These are phyloP conservation scores for Phytopythium oedochilum DNA, from an alignment of 352 stramenopile genomes.

Conservation along the genomic window DNA sequence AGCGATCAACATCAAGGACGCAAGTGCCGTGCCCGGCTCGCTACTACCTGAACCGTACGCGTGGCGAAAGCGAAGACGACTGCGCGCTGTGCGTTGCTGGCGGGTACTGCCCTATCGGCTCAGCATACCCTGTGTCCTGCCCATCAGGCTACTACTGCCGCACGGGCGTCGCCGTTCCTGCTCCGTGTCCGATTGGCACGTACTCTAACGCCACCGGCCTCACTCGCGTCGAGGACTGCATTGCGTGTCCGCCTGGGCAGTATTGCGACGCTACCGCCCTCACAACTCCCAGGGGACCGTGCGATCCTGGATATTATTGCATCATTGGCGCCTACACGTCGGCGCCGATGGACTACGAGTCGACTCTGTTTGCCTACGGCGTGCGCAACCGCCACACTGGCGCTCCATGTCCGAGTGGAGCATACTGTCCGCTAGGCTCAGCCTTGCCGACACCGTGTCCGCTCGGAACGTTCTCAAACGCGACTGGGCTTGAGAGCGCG, in stretches of 20 bases:
- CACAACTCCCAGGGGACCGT: slow-evolving; percentile 66
- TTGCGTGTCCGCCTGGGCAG: slow-evolving; percentile 81
- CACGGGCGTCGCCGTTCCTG: slow-evolving; percentile 61
- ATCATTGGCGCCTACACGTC: slow-evolving; percentile 85
- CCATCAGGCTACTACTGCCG: slow-evolving; percentile 86
- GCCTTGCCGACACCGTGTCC: slow-evolving; percentile 54
- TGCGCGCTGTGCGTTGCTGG: slow-evolving; percentile 71
- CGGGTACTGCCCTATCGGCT: slow-evolving; percentile 59
- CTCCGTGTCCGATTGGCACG: slow-evolving; percentile 88
- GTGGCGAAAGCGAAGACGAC: slow-evolving; percentile 61
- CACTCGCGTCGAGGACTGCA: slow-evolving; percentile 80
- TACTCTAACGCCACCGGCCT: slow-evolving; percentile 82
- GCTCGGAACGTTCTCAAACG: slow-evolving; percentile 71
- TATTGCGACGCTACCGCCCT: slow-evolving; percentile 89
- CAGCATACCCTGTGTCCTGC: slow-evolving; percentile 59
- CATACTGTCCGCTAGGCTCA: slow-evolving; percentile 70
- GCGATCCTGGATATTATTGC: slow-evolving; percentile 91
- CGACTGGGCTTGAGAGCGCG: slow-evolving; percentile 57
- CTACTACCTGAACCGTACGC: slow-evolving; percentile 69
- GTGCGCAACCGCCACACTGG: slow-evolving; percentile 62
- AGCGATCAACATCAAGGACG: slow-evolving; percentile 52
- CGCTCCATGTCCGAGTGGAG: slow-evolving; percentile 57
- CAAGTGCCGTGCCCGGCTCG: slow-evolving; percentile 74
- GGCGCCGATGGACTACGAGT: slow-evolving; percentile 80
- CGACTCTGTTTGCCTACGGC: slow-evolving; percentile 38